Conservation (phyloP, 441 rosid genomes). For the Adansonia gregorii region DNA sequence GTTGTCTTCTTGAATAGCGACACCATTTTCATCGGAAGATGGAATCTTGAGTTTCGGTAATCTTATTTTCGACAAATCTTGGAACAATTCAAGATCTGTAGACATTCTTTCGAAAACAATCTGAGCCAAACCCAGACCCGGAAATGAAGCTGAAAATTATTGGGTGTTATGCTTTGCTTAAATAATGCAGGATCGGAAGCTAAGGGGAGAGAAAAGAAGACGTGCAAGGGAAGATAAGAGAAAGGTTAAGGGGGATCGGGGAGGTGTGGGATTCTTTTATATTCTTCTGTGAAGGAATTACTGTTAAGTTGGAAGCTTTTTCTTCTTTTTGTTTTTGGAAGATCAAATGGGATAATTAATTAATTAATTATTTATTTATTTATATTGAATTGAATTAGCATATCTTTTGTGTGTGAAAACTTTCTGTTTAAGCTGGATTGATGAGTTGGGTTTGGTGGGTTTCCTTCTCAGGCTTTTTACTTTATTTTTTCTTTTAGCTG, state of each 20-base stretch:
- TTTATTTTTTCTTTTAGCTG: not conserved
- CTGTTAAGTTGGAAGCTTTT: not conserved
- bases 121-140: not conserved
- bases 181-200: not conserved
- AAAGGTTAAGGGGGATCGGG: not conserved
- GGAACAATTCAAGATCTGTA: constrained; percentile 21
- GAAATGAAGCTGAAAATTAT: not conserved
- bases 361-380: not conserved
- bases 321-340: too few species aligned
- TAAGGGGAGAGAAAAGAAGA: constrained; percentile 19
- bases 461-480: not conserved
- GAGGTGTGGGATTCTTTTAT: constrained; percentile 38
- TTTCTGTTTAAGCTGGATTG: constrained; percentile 24
- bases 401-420: constrained; percentile 14
- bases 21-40: constrained; percentile 23
- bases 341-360: constrained; percentile 4
- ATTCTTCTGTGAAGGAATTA: not conserved
- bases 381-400: not conserved
- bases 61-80: constrained; percentile 40
- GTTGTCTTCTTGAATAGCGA: not conserved
- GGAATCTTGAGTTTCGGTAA: constrained; percentile 38
- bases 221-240: constrained; percentile 43
- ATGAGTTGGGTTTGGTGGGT: constrained; percentile 10
- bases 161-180: not conserved
- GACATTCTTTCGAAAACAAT: not conserved